Base-by-base conservation (phyloP, 2,329 filamentous ascomycete genomes). In the Lithohypha guttulata region DNA sequence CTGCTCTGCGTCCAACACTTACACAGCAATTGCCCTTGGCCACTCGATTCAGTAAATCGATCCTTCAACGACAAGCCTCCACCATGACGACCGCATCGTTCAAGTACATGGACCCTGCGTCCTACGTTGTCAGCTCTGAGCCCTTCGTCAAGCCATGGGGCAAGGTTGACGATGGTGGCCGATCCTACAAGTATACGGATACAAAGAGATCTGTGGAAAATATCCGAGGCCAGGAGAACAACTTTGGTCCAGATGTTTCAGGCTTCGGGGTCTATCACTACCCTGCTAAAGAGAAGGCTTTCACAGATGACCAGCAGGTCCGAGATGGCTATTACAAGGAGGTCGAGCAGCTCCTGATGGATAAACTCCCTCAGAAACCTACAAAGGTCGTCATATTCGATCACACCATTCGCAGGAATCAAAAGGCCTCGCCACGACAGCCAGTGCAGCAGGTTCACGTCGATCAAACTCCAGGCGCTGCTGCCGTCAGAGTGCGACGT, bases 391-490 rank as follows among this genome's bases (percentile, higher is more conserved):
- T 76, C 43, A 78, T 83, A 42, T 84, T 84, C 54, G 79, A 84
- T 57, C 79, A 84, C 56, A 83, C 79, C 0, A 78, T 84, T 48
- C 70, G 79, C 2, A 62, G 71, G 5, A 62, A 70, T 14, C 57
- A 64, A 2, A 69, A 71, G n/a, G 56, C 61, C 1, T 63, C 75
- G 0, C 66, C 75, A 0, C 68, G 79, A 4, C 71, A 74, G 46
- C 80, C 80, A 0, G 78, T 84, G 0, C 74, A 80, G 55, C 72
- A 75, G 48, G 76, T 83, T 0, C 80, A 84, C 45, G 77, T 84
- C 10, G 80, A 84, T 52, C 80, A 84, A 59, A 82, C 79, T 0
- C 72, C 77, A 0, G 58, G 52, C 0, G 79, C 80, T 0, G 76
- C 77, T 1, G 73, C 69, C 43, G 66, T 59, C 1, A 70, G 80